phyloP scores from a whole-genome alignment of 179 eudicot genomes.

The Spergularia azorica region DNA sequence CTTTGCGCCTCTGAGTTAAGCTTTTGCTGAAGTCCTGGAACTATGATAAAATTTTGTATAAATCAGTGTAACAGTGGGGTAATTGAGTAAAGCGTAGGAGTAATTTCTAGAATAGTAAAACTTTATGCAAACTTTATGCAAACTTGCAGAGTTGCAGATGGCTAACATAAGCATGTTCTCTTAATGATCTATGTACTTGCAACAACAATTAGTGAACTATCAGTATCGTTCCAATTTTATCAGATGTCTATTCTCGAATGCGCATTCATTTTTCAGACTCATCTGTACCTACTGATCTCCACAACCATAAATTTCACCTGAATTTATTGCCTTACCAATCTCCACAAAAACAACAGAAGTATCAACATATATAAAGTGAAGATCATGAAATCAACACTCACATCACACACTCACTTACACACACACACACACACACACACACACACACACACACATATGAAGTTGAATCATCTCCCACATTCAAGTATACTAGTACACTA shows the following conservation, averaged over 20 bases:
- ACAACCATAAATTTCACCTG: background rate
- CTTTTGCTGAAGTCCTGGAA: constrained; percentile 14
- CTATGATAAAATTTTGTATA: constrained; percentile 31
- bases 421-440: background rate
- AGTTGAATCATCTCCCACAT: background rate
- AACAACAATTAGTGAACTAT: background rate
- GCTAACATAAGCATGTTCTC: constrained; percentile 20
- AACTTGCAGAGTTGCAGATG: constrained; percentile 3
- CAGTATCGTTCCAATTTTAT: background rate
- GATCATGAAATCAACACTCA: background rate
- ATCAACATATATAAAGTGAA: background rate
- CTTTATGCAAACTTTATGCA: constrained; percentile 2
- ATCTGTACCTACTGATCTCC: background rate
- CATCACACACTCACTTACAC: background rate
- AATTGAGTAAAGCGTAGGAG: background rate
- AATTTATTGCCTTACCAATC: too few relatives aligned
- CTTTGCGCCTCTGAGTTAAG: constrained; percentile 20
- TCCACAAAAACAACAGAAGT: too few relatives aligned
- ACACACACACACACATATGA: background rate
- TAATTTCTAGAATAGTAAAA: background rate
- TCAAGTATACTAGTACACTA: background rate
- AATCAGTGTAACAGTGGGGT: constrained; percentile 23
- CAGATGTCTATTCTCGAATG: too few relatives aligned
- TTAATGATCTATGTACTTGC: background rate
- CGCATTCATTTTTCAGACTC: too few relatives aligned